Evolutionary conservation across 306 rosid genomes (phyloP), one percentile per base, ranked within the genome.

Genomic region (Arachis hypogaea): DNA sequence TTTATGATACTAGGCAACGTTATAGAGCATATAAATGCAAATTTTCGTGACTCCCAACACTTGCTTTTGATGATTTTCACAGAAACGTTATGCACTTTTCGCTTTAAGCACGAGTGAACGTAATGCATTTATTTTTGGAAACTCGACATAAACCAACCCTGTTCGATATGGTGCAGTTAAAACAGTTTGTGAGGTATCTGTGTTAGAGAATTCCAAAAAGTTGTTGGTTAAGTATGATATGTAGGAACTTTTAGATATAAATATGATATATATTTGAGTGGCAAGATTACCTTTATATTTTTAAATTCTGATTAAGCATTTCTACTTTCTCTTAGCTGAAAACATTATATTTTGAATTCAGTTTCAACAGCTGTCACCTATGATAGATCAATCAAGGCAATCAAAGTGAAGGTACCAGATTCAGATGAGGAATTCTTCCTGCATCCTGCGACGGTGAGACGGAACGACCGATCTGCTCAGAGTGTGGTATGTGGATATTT

Each of bases 361-460:
- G 99, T 92, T 51, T 89, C 99, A 40, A 95, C 99, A 2, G 99
- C 99, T 36, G 98, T 95, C 71, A 82, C 93, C 76, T 95, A 92
- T 70, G 98, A 95, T 73, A 90, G 85, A 85, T 84, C 88, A 47
- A n/a, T 87, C 74, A 88, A 86, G 80, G 99, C 92, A 79, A 95
- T 92, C 71, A 85, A 79, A 85, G 98, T 95, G 77, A 95, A 90
- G 84, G 95, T 95, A 68, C 99, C 97, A 6, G 89, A 88, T 81
- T 92, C 97, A 72, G 89, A 89, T 73, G 98, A 92, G 63, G 98
- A 87, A 70, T 92, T 95, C 81, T 85, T 88, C 86, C 82, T 92
- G 81, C 99, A 95, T 81, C 99, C 99, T 77, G 99, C 98, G 9
- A 94, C 92, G 47, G 98, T 92, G 77, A 87, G 99, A 81, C 88